Evolutionary conservation across 1,139 yeast genomes (phyloP), one percentile per base, ranked within the genome.

Genomic region (Barnettozyma hawaiiensis): DNA sequence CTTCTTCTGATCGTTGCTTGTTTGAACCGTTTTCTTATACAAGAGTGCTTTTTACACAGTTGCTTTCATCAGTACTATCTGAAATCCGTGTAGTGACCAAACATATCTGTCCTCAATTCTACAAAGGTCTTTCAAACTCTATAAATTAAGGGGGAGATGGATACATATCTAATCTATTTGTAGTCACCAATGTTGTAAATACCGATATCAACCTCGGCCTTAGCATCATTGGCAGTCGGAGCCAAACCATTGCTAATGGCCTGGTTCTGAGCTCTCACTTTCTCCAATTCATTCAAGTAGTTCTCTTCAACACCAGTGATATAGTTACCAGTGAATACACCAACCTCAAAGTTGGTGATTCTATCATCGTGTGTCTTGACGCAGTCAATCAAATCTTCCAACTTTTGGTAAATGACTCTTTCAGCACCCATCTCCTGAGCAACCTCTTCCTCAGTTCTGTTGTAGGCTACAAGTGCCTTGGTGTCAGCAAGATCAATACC

Each of bases 401-500:
- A 70, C 37, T 81, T 77, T 69, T 94, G 98, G 66, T 85, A 92
- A 50, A 89, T 82, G 28, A 92, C 96, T 53, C 73, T 75, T 63
- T 92, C 98, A 37, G 98, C 96, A 35, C 96, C 96, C 53, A 92
- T 78, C n/a, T 74, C 85, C 44, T 71, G 57, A 16, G 94, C 81
- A 51, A 92, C 80, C 59, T 85, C 86, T 2, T 76, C 78, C 50
- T 81, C 92, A 22, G 78, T 68, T 57, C 85, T 77, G 54, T 82
- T 71, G 64, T 77, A 92, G 9, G 97, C 98, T 40, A 92, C 97
- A 41, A 92, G 73, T 9, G 96, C 97, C 66, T 81, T 85, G 44
- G 95, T 86, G 59, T 92, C 97, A 26, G 98, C 97, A 51, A 92
- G 74, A 67, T 92, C 98, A 55, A 92, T 92, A 62, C 98, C 98